A percentile compares a stretch with the other conserved stretches of the same genome.
Evolutionary conservation across 2,329 filamentous ascomycete genomes (phyloP).

Genomic region (Byssothecium circinans): DNA sequence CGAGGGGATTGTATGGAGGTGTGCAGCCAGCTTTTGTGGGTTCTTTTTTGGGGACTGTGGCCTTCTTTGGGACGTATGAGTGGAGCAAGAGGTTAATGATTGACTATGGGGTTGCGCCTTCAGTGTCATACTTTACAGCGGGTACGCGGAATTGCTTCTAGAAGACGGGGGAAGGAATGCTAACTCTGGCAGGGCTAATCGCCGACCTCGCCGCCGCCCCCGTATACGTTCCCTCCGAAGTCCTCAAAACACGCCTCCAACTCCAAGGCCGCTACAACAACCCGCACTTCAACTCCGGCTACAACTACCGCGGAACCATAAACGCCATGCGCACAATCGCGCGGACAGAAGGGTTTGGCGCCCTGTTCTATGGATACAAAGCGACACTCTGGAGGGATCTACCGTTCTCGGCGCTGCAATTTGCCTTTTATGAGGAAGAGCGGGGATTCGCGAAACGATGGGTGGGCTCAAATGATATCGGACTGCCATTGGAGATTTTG

Average conservation of each 20-base stretch:
- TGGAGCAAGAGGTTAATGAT: conserved; percentile 89
- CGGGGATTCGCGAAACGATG: conserved; percentile 78
- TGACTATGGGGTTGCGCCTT: conserved; percentile 78
- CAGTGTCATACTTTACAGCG: conserved; percentile 81
- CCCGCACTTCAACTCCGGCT: conserved; percentile 87
- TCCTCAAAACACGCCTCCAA: conserved; percentile 94
- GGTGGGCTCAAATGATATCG: conserved; percentile 80
- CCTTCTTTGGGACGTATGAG: conserved; percentile 97
- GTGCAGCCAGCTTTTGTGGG: conserved; percentile 88
- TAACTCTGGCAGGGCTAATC: conserved; percentile 67
- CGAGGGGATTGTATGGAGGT: conserved; percentile 87
- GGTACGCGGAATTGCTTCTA: conserved; percentile 52
- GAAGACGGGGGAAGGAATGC: not conserved
- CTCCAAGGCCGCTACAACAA: conserved; percentile 95
- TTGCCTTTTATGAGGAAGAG: conserved; percentile 97
- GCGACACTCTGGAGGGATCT: conserved; percentile 92
- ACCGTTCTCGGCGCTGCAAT: conserved; percentile 93
- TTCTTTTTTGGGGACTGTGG: conserved; percentile 88
- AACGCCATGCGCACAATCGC: conserved; percentile 87
- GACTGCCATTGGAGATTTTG: conserved; percentile 78
- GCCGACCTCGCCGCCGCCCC: conserved; percentile 90
- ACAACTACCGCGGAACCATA: conserved; percentile 87
- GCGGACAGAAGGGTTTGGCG: conserved; percentile 75
- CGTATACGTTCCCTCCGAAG: conserved; percentile 95
- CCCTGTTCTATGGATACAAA: conserved; percentile 95